Evolutionary conservation across 2,329 filamentous ascomycete species (phyloP), one percentile per base, ranked within the genome.

Genomic region (Hypoxylon sp.): DNA sequence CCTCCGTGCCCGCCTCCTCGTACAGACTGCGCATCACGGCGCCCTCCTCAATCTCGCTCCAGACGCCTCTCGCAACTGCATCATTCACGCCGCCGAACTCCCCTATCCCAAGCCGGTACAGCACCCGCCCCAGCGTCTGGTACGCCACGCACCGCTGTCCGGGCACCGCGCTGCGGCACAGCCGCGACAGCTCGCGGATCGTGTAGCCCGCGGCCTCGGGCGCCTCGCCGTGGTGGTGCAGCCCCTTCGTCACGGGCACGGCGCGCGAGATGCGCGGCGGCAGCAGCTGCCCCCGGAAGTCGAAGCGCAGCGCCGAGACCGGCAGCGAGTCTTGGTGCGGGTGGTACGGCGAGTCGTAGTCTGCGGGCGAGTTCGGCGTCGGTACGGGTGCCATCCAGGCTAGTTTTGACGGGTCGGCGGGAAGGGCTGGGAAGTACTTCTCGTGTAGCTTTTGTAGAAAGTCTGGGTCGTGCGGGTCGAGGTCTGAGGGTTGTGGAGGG

Each of bases 201-300:
- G 96, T 98, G 80, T 99, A 99, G 0, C 96, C 96, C 0, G 96
- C 96, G 1, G 94, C 93, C 79, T 97, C 93, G 14, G 96, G 96
- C 1, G 95, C 94, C 64, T 94, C 89, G 69, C 92, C 94, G 78
- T 99, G 96, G 79, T 99, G 95, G 79, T 99, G 96, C 13, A 99
- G 85, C 0, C 96, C 96, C 65, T 91, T 88, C 11, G 89, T 90
- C 0, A 89, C 88, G 4, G 95, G 92, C 25, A 98, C 89, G 1
- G 87, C 84, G 60, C 94, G 86, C 25, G 93, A 90, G 34, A 89
- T 86, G 52, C 89, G 86, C 0, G 96, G 96, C 0, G 95, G 89
- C 11, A 99, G 85, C 2, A 99, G 85, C 0, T 86, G 86, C 68
- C 95, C 96, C 55, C 86, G 87, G 78, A 99, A 97, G 77, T 94